A percentile compares a stretch with the other conserved stretches of the same genome.
These are phyloP conservation scores for Aotearoamyces nothofagi DNA, from an alignment of 2,329 filamentous ascomycete species.

Conservation along the genomic window DNA sequence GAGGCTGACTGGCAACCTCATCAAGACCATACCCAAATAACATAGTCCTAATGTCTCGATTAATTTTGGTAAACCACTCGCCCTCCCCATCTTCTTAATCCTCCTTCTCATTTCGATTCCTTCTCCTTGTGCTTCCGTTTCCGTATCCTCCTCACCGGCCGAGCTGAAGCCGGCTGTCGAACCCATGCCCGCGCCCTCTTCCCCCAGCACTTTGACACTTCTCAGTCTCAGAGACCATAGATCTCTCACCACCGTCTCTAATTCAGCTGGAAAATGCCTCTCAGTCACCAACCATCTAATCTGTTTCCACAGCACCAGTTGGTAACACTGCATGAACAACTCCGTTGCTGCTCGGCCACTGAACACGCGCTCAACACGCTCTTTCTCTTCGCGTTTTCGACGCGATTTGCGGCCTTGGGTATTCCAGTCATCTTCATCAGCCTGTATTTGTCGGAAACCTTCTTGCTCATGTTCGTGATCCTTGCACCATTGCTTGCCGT, in stretches of 20 bases:
- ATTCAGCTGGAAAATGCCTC: constrained; percentile 51
- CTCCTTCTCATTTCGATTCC: constrained; percentile 27
- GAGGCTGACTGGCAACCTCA: constrained; percentile 62
- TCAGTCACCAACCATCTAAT: constrained; percentile 54
- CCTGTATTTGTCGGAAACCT: constrained; percentile 28
- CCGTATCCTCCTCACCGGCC: constrained; percentile 20
- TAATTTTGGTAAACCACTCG: constrained; percentile 41
- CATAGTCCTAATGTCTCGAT: constrained; percentile 64
- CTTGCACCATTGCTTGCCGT: constrained; percentile 49
- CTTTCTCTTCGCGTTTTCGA: constrained; percentile 45
- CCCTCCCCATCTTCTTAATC: constrained; percentile 5
- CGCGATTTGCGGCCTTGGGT: constrained; percentile 37
- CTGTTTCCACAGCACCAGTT: constrained; percentile 75
- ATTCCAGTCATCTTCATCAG: constrained; percentile 56
- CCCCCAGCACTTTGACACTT: constrained; percentile 25
- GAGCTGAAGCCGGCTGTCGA: constrained; percentile 19
- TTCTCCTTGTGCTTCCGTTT: constrained; percentile 22
- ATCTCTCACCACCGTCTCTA: constrained; percentile 69
- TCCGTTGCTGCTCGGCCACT: constrained; percentile 54
- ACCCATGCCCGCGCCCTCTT: constrained; percentile 16
- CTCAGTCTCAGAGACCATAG: constrained; percentile 55
- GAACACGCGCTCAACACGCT: constrained; percentile 38
- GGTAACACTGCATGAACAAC: constrained; percentile 71
- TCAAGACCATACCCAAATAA: constrained; percentile 62
- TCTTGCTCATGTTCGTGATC: constrained; percentile 50